A percentile compares a stretch with the other conserved stretches of the same genome.
Conservation (phyloP, 2,329 filamentous ascomycete species). For the Calonectria naviculata region DNA sequence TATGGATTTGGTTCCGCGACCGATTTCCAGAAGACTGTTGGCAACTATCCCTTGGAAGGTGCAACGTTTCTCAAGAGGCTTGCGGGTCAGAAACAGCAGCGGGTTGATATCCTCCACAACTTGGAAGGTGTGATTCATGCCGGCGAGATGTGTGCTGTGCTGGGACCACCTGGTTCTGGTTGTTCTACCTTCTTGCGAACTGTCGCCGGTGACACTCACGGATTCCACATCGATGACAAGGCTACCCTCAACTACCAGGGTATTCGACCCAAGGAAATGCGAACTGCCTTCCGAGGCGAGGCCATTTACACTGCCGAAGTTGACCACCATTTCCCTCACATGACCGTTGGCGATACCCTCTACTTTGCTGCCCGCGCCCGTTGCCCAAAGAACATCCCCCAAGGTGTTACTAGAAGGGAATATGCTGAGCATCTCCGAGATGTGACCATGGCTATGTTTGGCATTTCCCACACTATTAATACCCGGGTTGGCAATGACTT, state of each 20-base stretch:
- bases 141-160: constrained; percentile 78
- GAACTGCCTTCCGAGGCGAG: constrained; percentile 79
- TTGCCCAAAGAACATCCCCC: constrained; percentile 68
- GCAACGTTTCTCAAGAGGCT: constrained; percentile 55
- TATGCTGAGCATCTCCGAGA: constrained; percentile 72
- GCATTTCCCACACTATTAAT: constrained; percentile 75
- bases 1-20: constrained; percentile 72
- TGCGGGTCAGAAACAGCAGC: constrained; percentile 61
- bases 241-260: constrained; percentile 80
- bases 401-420: constrained; percentile 59
- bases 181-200: constrained; percentile 87
- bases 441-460: constrained; percentile 77
- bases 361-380: constrained; percentile 78
- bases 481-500: constrained; percentile 77
- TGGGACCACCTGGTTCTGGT: constrained; percentile 74
- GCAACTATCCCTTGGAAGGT: constrained; percentile 64
- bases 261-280: constrained; percentile 76
- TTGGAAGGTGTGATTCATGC: constrained; percentile 73
- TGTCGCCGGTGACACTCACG: constrained; percentile 81
- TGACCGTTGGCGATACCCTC: constrained; percentile 80
- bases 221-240: constrained; percentile 74
- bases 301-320: constrained; percentile 86
- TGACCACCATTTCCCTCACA: constrained; percentile 80
- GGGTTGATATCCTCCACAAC: constrained; percentile 72
- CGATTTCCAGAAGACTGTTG: constrained; percentile 74